Base-by-base conservation (phyloP, 2,329 filamentous ascomycete genomes). In the Venturia pyrina region DNA sequence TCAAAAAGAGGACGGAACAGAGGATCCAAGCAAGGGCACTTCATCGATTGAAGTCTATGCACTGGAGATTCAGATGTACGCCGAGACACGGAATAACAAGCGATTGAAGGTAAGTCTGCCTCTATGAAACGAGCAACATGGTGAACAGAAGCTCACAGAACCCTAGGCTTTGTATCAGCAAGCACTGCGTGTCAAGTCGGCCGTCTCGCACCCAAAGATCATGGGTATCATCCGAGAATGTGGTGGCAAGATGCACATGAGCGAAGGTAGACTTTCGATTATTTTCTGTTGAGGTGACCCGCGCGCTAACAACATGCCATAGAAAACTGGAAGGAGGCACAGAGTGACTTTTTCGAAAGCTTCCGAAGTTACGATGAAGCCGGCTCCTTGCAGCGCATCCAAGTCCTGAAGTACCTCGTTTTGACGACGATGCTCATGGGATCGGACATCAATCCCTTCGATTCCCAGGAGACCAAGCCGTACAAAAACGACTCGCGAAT, bases 221-320 rank as follows among this genome's bases (percentile, higher is more conserved):
- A 97, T 98, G 91, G 95, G 95, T 63, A 93, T 99, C 75, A 99
- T 99, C 74, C 89, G 93, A 65, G 95, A 99, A 79, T 99, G 95
- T 75, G 95, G 95, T 72, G 95, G 95, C 71, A 99, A 99, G 82
- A 99, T 99, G 95, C 93, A 98, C 80, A 98, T 99, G 95, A 95
- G 90, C 76, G 95, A 99, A 82, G 79, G 79, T 78, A 76, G 72
- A 71, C 60, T 69, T 24, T 3, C 21, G 41, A 37, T 60, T 10
- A 19, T 40, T 32, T 21, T n/a, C 43, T 53, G 34, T 34, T 24
- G 43, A n/a, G 32, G n/a, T 32, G 44, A 46, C 60, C 34, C 37
- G 21, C 44, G 24, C 1, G 67, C 43, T 57, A 56, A 43, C 11
- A 28, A 15, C 32, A 37, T 24, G 46, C 46, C 34, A 65, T 70